Percentiles rank a stretch among this genome's conserved stretches.
Evolutionary conservation across 371 early-diverging fungal species (phyloP).

Genomic region (Mucor irregularis): DNA sequence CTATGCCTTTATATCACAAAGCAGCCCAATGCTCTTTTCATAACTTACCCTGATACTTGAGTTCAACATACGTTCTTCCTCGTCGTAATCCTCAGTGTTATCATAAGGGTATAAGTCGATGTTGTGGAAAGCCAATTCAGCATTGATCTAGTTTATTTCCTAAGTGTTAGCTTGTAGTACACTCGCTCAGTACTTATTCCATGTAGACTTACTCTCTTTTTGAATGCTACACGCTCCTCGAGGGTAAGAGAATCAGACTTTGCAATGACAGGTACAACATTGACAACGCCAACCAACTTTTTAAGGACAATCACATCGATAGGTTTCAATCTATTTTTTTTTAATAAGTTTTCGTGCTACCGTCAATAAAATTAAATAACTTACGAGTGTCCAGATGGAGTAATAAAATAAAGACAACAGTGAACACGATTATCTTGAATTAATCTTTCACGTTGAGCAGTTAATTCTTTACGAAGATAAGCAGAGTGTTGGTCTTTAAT

Average conservation of each 20-base stretch:
- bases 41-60: slow-evolving; percentile 60
- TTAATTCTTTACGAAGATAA: slow-evolving; percentile 85
- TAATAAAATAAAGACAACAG: slow-evolving; percentile 77
- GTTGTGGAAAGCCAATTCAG: slow-evolving; percentile 90
- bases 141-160: slow-evolving; percentile 76
- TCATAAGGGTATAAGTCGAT: slow-evolving; percentile 89
- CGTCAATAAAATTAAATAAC: slow-evolving; percentile 12
- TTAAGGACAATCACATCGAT: slow-evolving; percentile 78
- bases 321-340: slow-evolving; percentile 66
- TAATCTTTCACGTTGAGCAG: slow-evolving; percentile 79
- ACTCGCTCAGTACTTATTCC: background rate
- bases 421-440: slow-evolving; percentile 87
- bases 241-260: slow-evolving; percentile 85
- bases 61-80: slow-evolving; percentile 72
- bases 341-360: slow-evolving; percentile 8
- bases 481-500: slow-evolving; percentile 91
- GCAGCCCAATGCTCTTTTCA: background rate
- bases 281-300: slow-evolving; percentile 69
- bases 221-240: slow-evolving; percentile 74
- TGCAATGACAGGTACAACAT: slow-evolving; percentile 89
- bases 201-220: slow-evolving; percentile 58
- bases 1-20: too few species aligned
- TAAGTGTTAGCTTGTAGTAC: background rate
- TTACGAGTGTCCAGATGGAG: slow-evolving; percentile 74
- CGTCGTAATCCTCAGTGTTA: slow-evolving; percentile 74